Conservation (phyloP, 768 basidiomycete genomes). For the Serendipita sp. region DNA sequence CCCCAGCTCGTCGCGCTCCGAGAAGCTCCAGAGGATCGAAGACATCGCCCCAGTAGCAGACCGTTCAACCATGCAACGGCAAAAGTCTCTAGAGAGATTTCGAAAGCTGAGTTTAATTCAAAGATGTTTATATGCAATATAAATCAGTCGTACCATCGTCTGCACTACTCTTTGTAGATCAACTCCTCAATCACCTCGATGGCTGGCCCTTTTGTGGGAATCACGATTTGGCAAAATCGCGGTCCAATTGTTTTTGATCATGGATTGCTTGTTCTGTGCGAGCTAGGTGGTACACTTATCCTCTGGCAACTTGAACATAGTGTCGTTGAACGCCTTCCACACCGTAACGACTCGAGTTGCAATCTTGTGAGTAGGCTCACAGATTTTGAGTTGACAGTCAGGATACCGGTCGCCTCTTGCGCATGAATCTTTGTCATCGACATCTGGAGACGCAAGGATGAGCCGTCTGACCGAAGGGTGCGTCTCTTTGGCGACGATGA, state of each 20-base stretch:
- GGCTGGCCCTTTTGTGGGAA: constrained; percentile 81
- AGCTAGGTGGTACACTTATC: constrained; percentile 91
- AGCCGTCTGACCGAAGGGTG: constrained; percentile 97
- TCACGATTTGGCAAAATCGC: constrained; percentile 92
- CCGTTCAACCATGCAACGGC: constrained; percentile 87
- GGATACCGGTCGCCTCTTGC: constrained; percentile 88
- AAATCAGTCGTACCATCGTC: constrained; percentile 89
- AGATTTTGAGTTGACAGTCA: constrained; percentile 91
- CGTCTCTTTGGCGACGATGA: constrained; percentile 98
- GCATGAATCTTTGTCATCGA: constrained; percentile 81
- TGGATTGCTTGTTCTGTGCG: constrained; percentile 67
- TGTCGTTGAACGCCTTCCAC: constrained; percentile 98
- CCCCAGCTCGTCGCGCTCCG: constrained; percentile 63
- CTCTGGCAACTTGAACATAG: constrained; percentile 86
- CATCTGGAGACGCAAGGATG: constrained; percentile 87
- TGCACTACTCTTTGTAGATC: constrained; percentile 96
- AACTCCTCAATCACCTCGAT: constrained; percentile 84
- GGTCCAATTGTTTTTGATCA: constrained; percentile 77
- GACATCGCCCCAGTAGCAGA: constrained; percentile 82
- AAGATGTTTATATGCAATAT: constrained; percentile 73
- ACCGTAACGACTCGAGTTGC: constrained; percentile 92
- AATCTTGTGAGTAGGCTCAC: constrained; percentile 98
- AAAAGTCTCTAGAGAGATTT: constrained; percentile 92
- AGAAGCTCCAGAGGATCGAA: constrained; percentile 73
- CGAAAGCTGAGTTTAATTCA: constrained; percentile 89